Evolutionary conservation across 768 basidiomycete species (phyloP), one percentile per base, ranked within the genome.

Genomic region (Phlebiopsis flavidoalba): DNA sequence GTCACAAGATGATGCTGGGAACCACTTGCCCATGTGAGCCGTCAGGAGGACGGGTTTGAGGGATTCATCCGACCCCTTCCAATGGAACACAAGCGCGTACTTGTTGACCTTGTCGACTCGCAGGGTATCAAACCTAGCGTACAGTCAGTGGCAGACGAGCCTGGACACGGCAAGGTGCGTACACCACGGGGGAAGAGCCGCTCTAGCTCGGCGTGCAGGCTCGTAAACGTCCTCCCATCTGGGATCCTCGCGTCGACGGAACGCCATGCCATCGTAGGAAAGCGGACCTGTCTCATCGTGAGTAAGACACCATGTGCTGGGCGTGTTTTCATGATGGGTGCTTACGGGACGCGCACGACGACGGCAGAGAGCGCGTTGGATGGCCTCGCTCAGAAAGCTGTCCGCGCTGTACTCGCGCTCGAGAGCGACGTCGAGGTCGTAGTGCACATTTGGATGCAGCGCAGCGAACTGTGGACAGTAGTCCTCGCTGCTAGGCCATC

Each of bases 61-160:
- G 0, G 76, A 73, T 11, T 70, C 60, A 64, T 90, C 78, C 3
- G 81, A 79, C 1, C 90, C 91, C 56, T 79, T 74, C 89, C 90
- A 92, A 53, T 84, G 81, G 68, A 83, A 89, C 8, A 90, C 71
- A n/a, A 92, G 77, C 0, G 83, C 91, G 65, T 88, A 89, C 0
- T 83, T 88, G 70, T 92, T 91, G 66, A 94, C 83, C 65, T 84
- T 86, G 8, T 84, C 85, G 61, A 89, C 77, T 33, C 77, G 67
- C 48, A 92, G 76, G 8, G 71, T 79, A n/a, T 75, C 52, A 70
- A 89, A 85, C 11, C 87, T 90, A 22, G 10, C 5, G 33, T 35
- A 24, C 4, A 11, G 33, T 22, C 11, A 33, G 48, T 37, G 6
- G 37, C 11, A 33, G 8, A 11, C 58, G 35, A 19, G n/a, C 51